Evolutionary conservation across 2,329 filamentous ascomycete species (phyloP).

Genomic region (Claviceps purpurea): DNA sequence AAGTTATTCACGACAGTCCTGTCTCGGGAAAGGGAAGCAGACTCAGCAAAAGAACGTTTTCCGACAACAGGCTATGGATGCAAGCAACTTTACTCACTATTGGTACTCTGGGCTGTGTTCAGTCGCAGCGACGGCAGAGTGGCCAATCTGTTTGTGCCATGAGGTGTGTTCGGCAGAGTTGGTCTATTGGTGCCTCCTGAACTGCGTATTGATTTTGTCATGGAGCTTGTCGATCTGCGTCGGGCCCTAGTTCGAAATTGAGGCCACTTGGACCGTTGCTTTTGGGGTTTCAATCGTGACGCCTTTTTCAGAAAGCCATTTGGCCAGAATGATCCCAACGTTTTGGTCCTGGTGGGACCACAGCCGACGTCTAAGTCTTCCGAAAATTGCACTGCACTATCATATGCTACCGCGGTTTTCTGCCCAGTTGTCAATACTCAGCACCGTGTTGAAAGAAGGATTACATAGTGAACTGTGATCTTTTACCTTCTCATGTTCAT

Average conservation of each 20-base stretch:
- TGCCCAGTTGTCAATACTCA: background rate
- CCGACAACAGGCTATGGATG: background rate
- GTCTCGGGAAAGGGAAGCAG: slow-evolving; percentile 1
- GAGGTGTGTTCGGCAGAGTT: background rate
- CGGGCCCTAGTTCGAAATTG: slow-evolving; percentile 29
- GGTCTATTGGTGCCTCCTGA: slow-evolving; percentile 1
- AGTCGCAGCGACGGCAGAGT: too few species aligned
- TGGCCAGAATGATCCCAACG: slow-evolving; percentile 8
- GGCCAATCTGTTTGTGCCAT: background rate
- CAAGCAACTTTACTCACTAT: background rate
- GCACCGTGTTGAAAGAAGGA: background rate
- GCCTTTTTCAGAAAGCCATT: slow-evolving; percentile 12
- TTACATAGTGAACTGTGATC: background rate
- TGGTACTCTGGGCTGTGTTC: background rate
- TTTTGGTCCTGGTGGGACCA: background rate
- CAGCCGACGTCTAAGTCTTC: background rate
- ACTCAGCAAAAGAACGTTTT: background rate
- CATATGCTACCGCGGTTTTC: background rate
- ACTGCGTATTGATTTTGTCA: too few species aligned
- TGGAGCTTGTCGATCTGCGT: too few species aligned
- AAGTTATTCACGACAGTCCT: slow-evolving; percentile 14
- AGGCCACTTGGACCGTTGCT: slow-evolving; percentile 14
- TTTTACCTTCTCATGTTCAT: background rate
- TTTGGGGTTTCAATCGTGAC: slow-evolving; percentile 21
- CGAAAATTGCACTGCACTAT: background rate